phyloP scores from a whole-genome alignment of 768 basidiomycete species.

The Leccinum arenicola region DNA sequence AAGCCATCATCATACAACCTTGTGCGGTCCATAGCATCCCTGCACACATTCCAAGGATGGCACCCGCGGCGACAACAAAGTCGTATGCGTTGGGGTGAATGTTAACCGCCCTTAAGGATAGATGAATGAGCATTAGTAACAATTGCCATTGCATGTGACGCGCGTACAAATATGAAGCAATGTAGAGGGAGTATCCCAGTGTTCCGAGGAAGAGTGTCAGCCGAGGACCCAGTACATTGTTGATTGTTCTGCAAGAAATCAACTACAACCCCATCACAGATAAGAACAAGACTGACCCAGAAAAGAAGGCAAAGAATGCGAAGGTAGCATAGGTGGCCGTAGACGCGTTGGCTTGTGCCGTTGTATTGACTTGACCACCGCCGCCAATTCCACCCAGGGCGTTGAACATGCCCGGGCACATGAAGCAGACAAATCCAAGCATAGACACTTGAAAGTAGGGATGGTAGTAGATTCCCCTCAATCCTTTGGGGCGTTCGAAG shows the following conservation, averaged over 20 bases:
- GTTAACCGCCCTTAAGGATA: conserved; percentile 55
- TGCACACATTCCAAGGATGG: conserved; percentile 70
- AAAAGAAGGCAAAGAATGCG: conserved; percentile 60
- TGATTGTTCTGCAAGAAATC: conserved; percentile 53
- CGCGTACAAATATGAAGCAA: conserved; percentile 67
- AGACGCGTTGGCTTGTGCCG: conserved; percentile 67
- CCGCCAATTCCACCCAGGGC: conserved; percentile 77
- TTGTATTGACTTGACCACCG: conserved; percentile 68
- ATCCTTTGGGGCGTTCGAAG: conserved; percentile 48
- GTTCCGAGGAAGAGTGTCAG: conserved; percentile 74
- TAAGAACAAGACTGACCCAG: conserved; percentile 49
- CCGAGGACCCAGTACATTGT: conserved; percentile 77
- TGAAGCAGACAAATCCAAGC: conserved; percentile 66
- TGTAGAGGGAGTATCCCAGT: conserved; percentile 72
- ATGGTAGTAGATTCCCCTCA: conserved; percentile 57
- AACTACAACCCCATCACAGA: not conserved
- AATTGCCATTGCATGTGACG: not conserved
- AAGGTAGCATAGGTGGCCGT: conserved; percentile 66
- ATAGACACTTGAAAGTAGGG: conserved; percentile 45
- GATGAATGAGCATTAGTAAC: not conserved
- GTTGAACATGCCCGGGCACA: conserved; percentile 72
- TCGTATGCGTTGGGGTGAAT: conserved; percentile 58
- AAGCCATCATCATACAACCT: conserved; percentile 81
- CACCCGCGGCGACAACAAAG: conserved; percentile 72
- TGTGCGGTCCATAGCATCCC: conserved; percentile 80